Evolutionary conservation across 164 flowering plant genomes (phyloP).

Genomic region (Liriodendron chinense): DNA sequence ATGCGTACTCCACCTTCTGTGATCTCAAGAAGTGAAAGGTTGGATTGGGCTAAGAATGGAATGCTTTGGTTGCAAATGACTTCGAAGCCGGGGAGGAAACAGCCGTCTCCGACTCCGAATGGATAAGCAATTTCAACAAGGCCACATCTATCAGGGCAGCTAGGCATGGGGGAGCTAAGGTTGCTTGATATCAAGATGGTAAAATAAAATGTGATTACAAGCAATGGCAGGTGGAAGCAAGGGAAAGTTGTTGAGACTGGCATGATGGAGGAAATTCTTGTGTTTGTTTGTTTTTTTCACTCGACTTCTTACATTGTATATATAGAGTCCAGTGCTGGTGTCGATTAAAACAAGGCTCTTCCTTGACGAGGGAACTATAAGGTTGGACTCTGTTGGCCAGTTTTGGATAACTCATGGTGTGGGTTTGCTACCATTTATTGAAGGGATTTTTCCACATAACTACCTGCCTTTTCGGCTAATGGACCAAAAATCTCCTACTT

Average conservation of each 20-base stretch:
- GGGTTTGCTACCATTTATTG: not conserved
- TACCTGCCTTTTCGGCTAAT: too few species aligned
- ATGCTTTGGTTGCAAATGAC: slow-evolving; percentile 9
- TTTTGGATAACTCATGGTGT: not conserved
- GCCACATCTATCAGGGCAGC: slow-evolving; percentile 28
- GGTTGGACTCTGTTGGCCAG: not conserved
- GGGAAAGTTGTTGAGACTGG: not conserved
- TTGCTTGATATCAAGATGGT: not conserved
- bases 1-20: not conserved
- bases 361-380: not conserved
- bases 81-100: slow-evolving; percentile 3
- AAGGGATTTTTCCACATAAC: too few species aligned
- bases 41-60: not conserved
- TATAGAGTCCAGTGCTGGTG: not conserved
- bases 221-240: not conserved
- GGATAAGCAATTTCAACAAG: slow-evolving; percentile 29
- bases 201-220: not conserved
- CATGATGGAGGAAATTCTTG: not conserved
- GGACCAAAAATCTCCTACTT: too few species aligned
- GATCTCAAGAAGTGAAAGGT: slow-evolving; percentile 5
- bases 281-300: not conserved
- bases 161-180: not conserved
- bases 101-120: slow-evolving; percentile 27
- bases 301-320: not conserved
- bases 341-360: not conserved